These are phyloP conservation scores for Syzygium jambos DNA, from an alignment of 345 rosid genomes.

Conservation along the genomic window DNA sequence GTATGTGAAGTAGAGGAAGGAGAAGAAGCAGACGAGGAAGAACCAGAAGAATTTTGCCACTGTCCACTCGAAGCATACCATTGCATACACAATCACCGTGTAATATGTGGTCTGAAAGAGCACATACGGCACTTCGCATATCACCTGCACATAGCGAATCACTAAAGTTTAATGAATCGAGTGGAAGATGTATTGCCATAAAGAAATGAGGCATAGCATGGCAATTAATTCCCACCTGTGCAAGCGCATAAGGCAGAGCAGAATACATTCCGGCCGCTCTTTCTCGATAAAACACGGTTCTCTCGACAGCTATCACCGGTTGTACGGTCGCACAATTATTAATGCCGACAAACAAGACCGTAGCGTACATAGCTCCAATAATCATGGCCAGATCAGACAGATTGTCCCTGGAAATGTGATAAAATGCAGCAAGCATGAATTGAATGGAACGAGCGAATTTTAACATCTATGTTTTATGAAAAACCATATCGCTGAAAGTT, in stretches of 20 bases:
- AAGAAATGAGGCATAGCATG: background rate
- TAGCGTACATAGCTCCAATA: slow-evolving; percentile 67
- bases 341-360: slow-evolving; percentile 53
- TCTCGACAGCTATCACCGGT: slow-evolving; percentile 59
- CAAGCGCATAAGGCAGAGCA: slow-evolving; percentile 59
- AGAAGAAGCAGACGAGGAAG: slow-evolving; percentile 64
- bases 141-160: slow-evolving; percentile 36
- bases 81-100: slow-evolving; percentile 60
- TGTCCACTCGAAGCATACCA: slow-evolving; percentile 79
- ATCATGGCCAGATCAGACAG: slow-evolving; percentile 44
- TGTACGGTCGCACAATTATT: slow-evolving; percentile 64
- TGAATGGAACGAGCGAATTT: background rate
- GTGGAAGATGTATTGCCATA: background rate
- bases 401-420: slow-evolving; percentile 23
- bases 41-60: slow-evolving; percentile 75
- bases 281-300: slow-evolving; percentile 72
- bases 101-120: slow-evolving; percentile 57
- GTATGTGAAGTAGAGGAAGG: slow-evolving; percentile 94
- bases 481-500: background rate
- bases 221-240: slow-evolving; percentile 29
- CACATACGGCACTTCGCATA: slow-evolving; percentile 66
- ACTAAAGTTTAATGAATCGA: background rate
- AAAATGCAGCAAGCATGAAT: background rate
- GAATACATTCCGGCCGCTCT: slow-evolving; percentile 79
- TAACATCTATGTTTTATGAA: background rate